Percentiles rank a stretch among this genome's conserved stretches.
phyloP scores from a whole-genome alignment of 371 early-diverging fungal genomes.

The Apophysomyces ossiformis region DNA sequence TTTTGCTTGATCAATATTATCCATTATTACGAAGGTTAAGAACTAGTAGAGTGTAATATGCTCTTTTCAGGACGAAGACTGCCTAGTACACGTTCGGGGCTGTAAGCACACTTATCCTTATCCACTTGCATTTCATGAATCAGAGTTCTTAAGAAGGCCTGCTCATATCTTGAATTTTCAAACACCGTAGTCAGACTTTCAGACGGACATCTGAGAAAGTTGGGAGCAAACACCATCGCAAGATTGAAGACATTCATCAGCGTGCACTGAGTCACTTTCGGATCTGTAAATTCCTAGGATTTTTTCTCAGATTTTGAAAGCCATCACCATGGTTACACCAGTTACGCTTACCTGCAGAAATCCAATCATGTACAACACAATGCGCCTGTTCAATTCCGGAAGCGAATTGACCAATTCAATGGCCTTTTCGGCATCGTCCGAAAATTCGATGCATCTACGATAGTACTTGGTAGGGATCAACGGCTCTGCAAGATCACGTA shows the following conservation, averaged over 20 bases:
- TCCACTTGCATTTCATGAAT: constrained; percentile 34
- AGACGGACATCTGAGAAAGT: constrained; percentile 87
- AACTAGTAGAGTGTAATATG: no score
- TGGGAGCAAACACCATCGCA: constrained; percentile 98
- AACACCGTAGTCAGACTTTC: constrained; percentile 79
- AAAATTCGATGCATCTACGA: constrained; percentile 64
- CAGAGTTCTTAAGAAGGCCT: constrained; percentile 47
- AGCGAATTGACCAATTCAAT: constrained; percentile 67
- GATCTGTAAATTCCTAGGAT: constrained; percentile 72
- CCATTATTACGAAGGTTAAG: no score
- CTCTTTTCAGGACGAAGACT: no score
- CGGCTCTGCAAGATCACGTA: constrained; percentile 92
- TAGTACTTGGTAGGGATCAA: constrained; percentile 85
- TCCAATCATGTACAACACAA: constrained; percentile 77
- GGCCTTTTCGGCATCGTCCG: constrained; percentile 63
- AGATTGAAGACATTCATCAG: constrained; percentile 90
- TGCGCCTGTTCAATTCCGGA: constrained; percentile 80
- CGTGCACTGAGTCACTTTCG: constrained; percentile 69
- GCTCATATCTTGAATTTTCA: constrained; percentile 80
- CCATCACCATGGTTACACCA: constrained; percentile 4
- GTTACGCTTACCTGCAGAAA: constrained; percentile 78
- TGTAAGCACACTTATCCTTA: constrained; percentile 29
- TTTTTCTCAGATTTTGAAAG: neutral
- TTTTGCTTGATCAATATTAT: no score
- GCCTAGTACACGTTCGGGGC: neutral